Percentiles rank a stretch among this genome's conserved stretches.
Conservation (phyloP, 169 alveolate genomes). For the Plasmodium falciparum region DNA sequence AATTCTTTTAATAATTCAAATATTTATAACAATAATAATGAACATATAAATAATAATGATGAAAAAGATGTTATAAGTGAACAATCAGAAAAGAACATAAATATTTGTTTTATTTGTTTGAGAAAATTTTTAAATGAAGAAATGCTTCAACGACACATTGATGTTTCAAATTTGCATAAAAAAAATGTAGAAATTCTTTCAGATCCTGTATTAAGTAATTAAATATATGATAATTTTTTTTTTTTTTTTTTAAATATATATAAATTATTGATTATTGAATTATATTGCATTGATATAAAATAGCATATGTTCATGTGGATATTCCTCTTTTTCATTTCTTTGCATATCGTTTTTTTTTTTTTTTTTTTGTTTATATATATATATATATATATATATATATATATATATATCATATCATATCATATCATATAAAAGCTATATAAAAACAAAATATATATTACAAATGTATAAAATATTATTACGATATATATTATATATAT, state of each 20-base stretch:
- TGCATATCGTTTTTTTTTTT: too few relatives aligned
- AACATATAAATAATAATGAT: neutral
- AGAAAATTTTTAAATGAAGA: conserved; percentile 77
- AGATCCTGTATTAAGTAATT: conserved; percentile 7
- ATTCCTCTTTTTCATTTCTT: too few relatives aligned
- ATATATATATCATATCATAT: too few relatives aligned
- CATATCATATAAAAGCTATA: too few relatives aligned
- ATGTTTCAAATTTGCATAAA: conserved; percentile 80
- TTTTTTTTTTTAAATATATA: neutral
- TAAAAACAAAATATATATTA: too few relatives aligned
- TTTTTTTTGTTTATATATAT: too few relatives aligned
- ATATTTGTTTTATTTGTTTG: conserved; percentile 83
- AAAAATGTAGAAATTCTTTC: conserved; percentile 22
- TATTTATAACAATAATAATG: neutral
- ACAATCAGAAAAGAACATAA: neutral
- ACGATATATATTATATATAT: too few relatives aligned
- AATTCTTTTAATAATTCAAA: neutral
- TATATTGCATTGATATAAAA: too few relatives aligned
- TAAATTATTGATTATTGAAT: too few relatives aligned
- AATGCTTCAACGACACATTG: conserved; percentile 81
- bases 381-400: too few relatives aligned
- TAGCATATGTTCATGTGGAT: too few relatives aligned
- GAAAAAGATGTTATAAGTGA: conserved; percentile 16
- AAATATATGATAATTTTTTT: neutral
- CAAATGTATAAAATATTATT: too few relatives aligned